A percentile compares a stretch with the other conserved stretches of the same genome.
phyloP scores from a whole-genome alignment of 2,329 filamentous ascomycete genomes.

The Sordariomycetes sp. region DNA sequence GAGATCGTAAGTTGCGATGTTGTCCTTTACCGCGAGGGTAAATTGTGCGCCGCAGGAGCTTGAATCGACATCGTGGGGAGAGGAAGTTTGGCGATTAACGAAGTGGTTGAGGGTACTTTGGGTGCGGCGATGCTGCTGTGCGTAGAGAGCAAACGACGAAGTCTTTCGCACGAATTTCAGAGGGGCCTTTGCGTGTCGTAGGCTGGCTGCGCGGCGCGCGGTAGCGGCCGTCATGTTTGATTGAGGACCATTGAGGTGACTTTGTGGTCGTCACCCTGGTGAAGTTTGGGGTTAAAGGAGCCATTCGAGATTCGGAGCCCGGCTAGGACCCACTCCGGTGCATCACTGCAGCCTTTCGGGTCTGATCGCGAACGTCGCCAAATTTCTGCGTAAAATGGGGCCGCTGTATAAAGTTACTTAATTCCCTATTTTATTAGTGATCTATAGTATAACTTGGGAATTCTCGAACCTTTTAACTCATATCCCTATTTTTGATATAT shows the following conservation, averaged over 20 bases:
- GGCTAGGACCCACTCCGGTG: too few species aligned
- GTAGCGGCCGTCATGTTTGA: conserved; percentile 21
- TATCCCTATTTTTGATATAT: too few species aligned
- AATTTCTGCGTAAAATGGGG: too few species aligned
- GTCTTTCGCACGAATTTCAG: too few species aligned
- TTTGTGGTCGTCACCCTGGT: neutral
- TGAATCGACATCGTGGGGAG: neutral
- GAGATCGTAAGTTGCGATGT: conserved; percentile 56
- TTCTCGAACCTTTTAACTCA: too few species aligned
- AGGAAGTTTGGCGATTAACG: conserved; percentile 11
- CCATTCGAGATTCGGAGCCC: too few species aligned
- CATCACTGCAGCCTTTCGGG: too few species aligned
- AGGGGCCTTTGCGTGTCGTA: neutral
- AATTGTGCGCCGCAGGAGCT: conserved; percentile 16
- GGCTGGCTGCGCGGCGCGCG: conserved; percentile 12
- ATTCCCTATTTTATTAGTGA: too few species aligned
- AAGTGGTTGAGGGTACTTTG: conserved; percentile 26
- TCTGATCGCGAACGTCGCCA: too few species aligned
- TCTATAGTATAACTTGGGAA: too few species aligned
- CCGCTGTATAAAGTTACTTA: too few species aligned
- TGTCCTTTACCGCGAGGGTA: conserved; percentile 63
- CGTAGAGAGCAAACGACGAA: conserved; percentile 4
- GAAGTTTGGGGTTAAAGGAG: too few species aligned
- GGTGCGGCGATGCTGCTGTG: conserved; percentile 13
- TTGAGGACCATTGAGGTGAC: conserved; percentile 1